Base-by-base conservation (phyloP, 2,329 filamentous ascomycete genomes). In the Aplosporella prunicola region DNA sequence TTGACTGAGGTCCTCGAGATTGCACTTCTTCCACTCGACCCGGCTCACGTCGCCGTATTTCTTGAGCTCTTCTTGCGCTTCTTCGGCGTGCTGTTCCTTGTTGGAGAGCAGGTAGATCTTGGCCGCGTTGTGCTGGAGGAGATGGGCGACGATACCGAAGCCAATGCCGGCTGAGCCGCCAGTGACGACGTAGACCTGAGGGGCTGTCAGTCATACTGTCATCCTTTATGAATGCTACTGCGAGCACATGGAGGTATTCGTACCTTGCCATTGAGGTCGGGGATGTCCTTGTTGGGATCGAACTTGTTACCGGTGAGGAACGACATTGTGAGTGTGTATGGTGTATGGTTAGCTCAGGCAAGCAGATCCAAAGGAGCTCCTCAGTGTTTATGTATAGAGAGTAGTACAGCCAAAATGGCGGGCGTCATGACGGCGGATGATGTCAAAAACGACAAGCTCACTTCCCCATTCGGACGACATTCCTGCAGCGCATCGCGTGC, bases 161-260 rank as follows among this genome's bases (percentile, higher is more conserved):
- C 68, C 68, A 20, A 70, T 69, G 14, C 66, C 67, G n/a, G 65
- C 62, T 14, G 59, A 64, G 15, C 66, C 66, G n/a, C 66, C 64
- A 1, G 66, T 69, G 10, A 71, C 62, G 13, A 69, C 53, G 35
- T 63, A 71, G 13, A 66, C 53, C 57, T 66, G 18, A 3, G 20
- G 10, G 13, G 20, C 5, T 13, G 16, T 40, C 9, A 43, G 32
- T 24, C 14, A 20, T 15, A 26, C 15, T n/a, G 18, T 14, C 6
- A 11, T 37, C 26, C 24, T 18, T 14, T 9, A 14, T 22, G 5
- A 28, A 15, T 23, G 18, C 5, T 5, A 10, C 3, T 24, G 6
- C 4, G 13, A 13, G 11, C 17, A 39, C 4, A 2, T 13, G 5
- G 13, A 10, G 15, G 10, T 27, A 7, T 3, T 2, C 20, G n/a